Base-by-base conservation (phyloP, 2,329 filamentous ascomycete species). In the Exophiala dermatitidis region DNA sequence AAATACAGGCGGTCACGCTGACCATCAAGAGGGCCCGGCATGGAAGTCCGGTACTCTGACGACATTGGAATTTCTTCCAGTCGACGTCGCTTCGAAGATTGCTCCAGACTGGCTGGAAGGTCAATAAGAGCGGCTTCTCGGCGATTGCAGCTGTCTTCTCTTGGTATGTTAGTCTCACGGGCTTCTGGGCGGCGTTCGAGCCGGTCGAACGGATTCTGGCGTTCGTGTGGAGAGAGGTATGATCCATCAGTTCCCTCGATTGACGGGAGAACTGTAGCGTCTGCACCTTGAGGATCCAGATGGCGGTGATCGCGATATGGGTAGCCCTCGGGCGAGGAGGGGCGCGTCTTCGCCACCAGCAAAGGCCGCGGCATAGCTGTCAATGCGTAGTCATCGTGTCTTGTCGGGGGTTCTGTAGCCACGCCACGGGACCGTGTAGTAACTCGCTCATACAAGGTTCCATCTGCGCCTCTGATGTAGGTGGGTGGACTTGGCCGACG, bases 201-300 rank as follows among this genome's bases (percentile, higher is more conserved):
- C 10, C 42, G 34, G n/a, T 56, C 45, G 45, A 56, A 56, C 10
- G 53, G 58, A 42, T 57, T 57, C 28, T 45, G 53, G 5, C 54
- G 52, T 31, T 34, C 10, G 4, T 45, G 40, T 42, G 58, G 43
- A 37, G 58, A 57, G n/a, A 49, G 46, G 37, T 60, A 56, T n/a
- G 50, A 33, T 12, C 59, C 60, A 41, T 63, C 52, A 33, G 55
- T 55, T 30, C 47, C 54, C 48, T 63, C 61, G 37, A 63, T 58
- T 8, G 61, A 63, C 30, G 54, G 57, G 6, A 63, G 47, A 19
- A 63, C 50, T 7, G 50, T 54, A 45, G 45, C 51, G 52, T 62
- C 46, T 37, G 56, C 58, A 33, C 45, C 54, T 9, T 62, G 54
- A 32, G 49, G 31, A 48, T 51, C 42, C 47, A 30, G 44, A 36